Evolutionary conservation across 306 rosid genomes (phyloP).

Genomic region (Hippophae rhamnoides): DNA sequence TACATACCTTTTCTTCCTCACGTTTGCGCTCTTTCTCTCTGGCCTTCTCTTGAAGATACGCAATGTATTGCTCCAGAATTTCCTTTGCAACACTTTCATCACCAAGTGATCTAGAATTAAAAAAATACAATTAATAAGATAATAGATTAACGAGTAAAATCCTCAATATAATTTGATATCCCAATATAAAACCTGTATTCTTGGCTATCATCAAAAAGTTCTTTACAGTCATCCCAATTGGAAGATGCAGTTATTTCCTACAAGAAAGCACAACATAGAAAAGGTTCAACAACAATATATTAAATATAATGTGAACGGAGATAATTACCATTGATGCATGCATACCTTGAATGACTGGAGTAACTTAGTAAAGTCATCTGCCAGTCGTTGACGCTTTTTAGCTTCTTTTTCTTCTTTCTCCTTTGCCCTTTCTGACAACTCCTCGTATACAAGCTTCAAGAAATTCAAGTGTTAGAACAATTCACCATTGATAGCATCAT

Average conservation of each 20-base stretch:
- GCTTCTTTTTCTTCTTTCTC: constrained; percentile 99
- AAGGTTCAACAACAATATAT: constrained; percentile 11
- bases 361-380: constrained; percentile 73
- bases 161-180: neutral
- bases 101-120: constrained; percentile 56
- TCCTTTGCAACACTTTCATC: constrained; percentile 62
- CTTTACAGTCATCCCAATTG: constrained; percentile 84
- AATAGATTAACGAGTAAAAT: neutral
- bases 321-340: constrained; percentile 10
- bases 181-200: constrained; percentile 61
- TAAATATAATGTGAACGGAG: neutral
- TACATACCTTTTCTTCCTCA: constrained; percentile 81
- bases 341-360: constrained; percentile 65
- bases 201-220: constrained; percentile 71
- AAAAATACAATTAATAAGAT: constrained; percentile 2
- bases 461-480: constrained; percentile 8
- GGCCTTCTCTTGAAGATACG: constrained; percentile 67
- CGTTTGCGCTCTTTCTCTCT: constrained; percentile 96
- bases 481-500: neutral
- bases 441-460: constrained; percentile 73
- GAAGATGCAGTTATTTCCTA: constrained; percentile 74
- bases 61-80: constrained; percentile 63
- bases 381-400: constrained; percentile 90
- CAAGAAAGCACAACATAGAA: constrained; percentile 12
- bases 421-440: constrained; percentile 72